phyloP scores from a whole-genome alignment of 176 grass and related monocot genomes.

The Aegilops bicornis region DNA sequence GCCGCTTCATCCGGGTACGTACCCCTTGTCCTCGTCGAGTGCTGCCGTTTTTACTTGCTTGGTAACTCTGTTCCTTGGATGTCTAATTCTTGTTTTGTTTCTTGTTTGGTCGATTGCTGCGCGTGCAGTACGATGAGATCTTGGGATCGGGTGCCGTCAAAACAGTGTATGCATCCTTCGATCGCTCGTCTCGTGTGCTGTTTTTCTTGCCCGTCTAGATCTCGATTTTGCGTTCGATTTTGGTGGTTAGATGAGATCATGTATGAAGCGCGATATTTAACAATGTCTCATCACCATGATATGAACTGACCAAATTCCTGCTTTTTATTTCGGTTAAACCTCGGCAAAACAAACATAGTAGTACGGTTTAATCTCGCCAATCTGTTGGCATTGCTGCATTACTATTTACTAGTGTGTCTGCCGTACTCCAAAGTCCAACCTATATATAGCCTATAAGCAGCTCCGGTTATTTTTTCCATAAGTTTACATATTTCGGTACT shows the following conservation, averaged over 20 bases:
- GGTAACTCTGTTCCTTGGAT: neutral
- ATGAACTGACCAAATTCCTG: neutral
- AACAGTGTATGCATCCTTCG: slow-evolving; percentile 58
- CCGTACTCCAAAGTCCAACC: neutral
- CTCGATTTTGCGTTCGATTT: neutral
- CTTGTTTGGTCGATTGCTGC: neutral
- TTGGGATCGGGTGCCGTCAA: slow-evolving; percentile 46
- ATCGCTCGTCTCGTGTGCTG: slow-evolving; percentile 12
- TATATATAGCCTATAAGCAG: neutral
- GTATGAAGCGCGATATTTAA: neutral
- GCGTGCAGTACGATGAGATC: slow-evolving; percentile 42
- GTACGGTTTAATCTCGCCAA: neutral
- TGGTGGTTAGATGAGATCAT: neutral
- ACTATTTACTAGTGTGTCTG: neutral
- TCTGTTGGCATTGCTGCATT: neutral
- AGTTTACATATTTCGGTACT: neutral
- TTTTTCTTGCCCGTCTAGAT: neutral
- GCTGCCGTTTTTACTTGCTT: no score
- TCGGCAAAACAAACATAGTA: neutral
- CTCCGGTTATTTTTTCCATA: no score
- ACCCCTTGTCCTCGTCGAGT: neutral
- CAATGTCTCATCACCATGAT: neutral
- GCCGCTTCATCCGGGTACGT: slow-evolving; percentile 52
- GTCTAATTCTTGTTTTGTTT: neutral
- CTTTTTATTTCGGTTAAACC: neutral